phyloP scores from a whole-genome alignment of 768 basidiomycete species.

The Inosperma sp. region DNA sequence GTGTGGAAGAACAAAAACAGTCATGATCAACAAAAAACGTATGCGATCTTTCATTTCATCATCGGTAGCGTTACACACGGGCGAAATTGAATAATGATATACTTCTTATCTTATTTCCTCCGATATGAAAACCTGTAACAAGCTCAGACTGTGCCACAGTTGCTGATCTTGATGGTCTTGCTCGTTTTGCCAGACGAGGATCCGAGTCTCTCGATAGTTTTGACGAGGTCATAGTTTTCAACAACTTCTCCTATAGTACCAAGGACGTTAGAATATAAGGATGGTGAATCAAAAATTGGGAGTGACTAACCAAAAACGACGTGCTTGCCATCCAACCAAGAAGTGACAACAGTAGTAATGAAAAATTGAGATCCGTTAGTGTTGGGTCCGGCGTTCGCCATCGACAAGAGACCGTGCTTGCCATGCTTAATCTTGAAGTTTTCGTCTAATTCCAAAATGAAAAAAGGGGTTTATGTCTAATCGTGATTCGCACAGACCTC shows the following conservation, averaged over 20 bases:
- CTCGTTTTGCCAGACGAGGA: constrained; percentile 36
- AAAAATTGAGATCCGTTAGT: constrained; percentile 86
- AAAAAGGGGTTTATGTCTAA: neutral
- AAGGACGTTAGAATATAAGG: constrained; percentile 1
- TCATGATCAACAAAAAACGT: no score
- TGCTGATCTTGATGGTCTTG: constrained; percentile 47
- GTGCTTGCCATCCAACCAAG: constrained; percentile 71
- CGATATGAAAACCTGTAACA: neutral
- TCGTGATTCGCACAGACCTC: constrained; percentile 39
- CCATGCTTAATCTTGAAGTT: constrained; percentile 73
- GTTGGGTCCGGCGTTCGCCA: constrained; percentile 83
- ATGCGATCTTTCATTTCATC: no score
- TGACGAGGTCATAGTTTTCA: constrained; percentile 54
- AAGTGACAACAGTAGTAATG: constrained; percentile 67
- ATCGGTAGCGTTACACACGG: no score
- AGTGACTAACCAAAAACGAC: constrained; percentile 71
- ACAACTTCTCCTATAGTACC: constrained; percentile 66
- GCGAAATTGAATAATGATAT: constrained; percentile 3
- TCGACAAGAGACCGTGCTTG: constrained; percentile 60
- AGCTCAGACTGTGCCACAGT: constrained; percentile 46
- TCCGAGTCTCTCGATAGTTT: constrained; percentile 41
- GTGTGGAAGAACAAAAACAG: no score
- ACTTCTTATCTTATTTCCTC: neutral
- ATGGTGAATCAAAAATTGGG: neutral
- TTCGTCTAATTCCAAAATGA: constrained; percentile 49